Percentiles rank a stretch among this genome's conserved stretches.
Conservation (phyloP, 306 rosid species). For the Casuarina equisetifolia region DNA sequence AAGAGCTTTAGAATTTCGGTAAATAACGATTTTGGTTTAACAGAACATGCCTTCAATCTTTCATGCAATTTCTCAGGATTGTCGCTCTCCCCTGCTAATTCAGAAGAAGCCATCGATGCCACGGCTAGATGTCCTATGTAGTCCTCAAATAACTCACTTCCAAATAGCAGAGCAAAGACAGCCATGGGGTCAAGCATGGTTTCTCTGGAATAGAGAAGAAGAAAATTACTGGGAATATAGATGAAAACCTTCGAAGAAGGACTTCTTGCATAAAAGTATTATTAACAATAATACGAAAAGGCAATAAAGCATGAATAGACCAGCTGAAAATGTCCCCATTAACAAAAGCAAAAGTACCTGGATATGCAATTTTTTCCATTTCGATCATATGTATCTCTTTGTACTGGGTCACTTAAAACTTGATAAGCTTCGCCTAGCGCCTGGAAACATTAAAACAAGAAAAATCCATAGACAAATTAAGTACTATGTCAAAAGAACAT, state of each 20-base stretch:
- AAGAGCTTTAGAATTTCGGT: neutral
- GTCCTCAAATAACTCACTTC: conserved; percentile 93
- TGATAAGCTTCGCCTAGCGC: conserved; percentile 88
- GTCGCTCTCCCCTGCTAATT: conserved; percentile 50
- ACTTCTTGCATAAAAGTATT: neutral
- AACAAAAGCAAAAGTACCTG: conserved; percentile 43
- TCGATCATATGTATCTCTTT: conserved; percentile 71
- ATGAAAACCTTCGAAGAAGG: conserved; percentile 3
- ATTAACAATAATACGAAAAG: neutral
- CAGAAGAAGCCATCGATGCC: conserved; percentile 92
- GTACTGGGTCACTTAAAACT: conserved; percentile 80
- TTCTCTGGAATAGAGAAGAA: conserved; percentile 59
- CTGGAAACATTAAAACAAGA: conserved; percentile 31
- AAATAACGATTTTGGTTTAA: conserved; percentile 14
- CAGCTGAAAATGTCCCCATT: neutral
- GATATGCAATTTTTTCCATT: conserved; percentile 78
- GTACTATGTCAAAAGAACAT: neutral
- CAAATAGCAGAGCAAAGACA: conserved; percentile 82
- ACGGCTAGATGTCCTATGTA: conserved; percentile 87
- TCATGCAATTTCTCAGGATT: conserved; percentile 69
- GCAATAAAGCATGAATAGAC: neutral
- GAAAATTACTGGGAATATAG: neutral
- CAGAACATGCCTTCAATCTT: conserved; percentile 76
- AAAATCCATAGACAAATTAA: neutral
- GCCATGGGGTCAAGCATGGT: conserved; percentile 89